phyloP scores from a whole-genome alignment of 352 stramenopile genomes.

The Phytophthora kernoviae region DNA sequence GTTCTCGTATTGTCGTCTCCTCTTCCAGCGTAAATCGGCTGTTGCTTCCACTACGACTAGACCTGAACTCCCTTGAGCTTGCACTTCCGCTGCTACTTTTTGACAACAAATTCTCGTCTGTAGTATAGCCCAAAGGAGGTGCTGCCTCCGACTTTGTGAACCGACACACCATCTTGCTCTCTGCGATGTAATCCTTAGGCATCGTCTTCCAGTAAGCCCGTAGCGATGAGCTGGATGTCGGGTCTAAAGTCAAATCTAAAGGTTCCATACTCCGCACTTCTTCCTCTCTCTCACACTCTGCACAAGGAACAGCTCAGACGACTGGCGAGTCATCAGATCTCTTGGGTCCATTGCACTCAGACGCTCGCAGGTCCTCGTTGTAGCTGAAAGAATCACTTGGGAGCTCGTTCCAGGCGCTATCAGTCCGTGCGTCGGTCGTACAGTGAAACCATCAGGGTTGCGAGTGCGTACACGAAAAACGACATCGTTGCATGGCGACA shows the following conservation, averaged over 20 bases:
- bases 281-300: slow-evolving; percentile 53
- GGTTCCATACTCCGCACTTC: slow-evolving; percentile 50
- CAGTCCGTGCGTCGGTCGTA: slow-evolving; percentile 69
- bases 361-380: slow-evolving; percentile 28
- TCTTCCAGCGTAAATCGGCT: slow-evolving; percentile 23
- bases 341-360: slow-evolving; percentile 39
- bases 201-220: slow-evolving; percentile 66
- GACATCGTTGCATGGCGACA: slow-evolving; percentile 60
- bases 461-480: slow-evolving; percentile 82
- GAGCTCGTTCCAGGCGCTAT: slow-evolving; percentile 42
- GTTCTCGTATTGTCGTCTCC: slow-evolving; percentile 12
- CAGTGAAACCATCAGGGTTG: slow-evolving; percentile 76
- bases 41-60: slow-evolving; percentile 23
- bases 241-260: slow-evolving; percentile 44
- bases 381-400: slow-evolving; percentile 49
- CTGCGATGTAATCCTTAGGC: slow-evolving; percentile 50
- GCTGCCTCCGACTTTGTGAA: slow-evolving; percentile 30
- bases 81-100: slow-evolving; percentile 27
- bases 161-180: slow-evolving; percentile 71
- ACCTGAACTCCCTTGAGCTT: slow-evolving; percentile 19
- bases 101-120: slow-evolving; percentile 17
- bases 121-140: slow-evolving; percentile 1
- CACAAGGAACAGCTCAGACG: slow-evolving; percentile 57
- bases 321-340: slow-evolving; percentile 41
- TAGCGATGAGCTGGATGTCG: slow-evolving; percentile 36